These are phyloP conservation scores for Colletotrichum ledebouriae DNA, from an alignment of 2,329 filamentous ascomycete genomes.

Conservation along the genomic window DNA sequence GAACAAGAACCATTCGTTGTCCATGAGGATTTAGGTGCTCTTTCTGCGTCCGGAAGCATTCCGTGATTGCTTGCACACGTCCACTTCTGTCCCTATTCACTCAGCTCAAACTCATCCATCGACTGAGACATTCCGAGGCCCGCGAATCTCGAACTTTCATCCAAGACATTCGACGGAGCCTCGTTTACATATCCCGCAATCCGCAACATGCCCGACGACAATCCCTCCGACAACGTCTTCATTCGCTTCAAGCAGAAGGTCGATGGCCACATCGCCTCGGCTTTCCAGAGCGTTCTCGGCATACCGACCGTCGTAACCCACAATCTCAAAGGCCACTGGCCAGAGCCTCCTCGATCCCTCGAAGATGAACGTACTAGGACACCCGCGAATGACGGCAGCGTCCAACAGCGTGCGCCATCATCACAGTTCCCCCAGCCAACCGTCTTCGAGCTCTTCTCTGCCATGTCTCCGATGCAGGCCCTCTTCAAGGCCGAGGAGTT, in stretches of 20 bases:
- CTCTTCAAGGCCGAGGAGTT: slow-evolving; percentile 37
- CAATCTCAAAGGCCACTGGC: slow-evolving; percentile 44
- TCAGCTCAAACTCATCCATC: slow-evolving; percentile 19
- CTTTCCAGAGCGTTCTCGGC: slow-evolving; percentile 46
- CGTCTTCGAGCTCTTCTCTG: slow-evolving; percentile 32
- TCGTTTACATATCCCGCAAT: slow-evolving; percentile 4
- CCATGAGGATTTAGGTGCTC: slow-evolving; percentile 32
- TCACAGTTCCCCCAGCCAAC: slow-evolving; percentile 25
- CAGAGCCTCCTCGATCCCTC: slow-evolving; percentile 22
- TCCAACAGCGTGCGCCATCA: slow-evolving; percentile 11
- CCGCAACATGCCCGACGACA: slow-evolving; percentile 37
- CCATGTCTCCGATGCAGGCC: slow-evolving; percentile 31
- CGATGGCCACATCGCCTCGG: slow-evolving; percentile 53
- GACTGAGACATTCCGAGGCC: slow-evolving; percentile 27
- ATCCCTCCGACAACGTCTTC: slow-evolving; percentile 51
- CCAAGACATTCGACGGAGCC: slow-evolving; percentile 7
- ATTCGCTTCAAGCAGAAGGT: slow-evolving; percentile 58
- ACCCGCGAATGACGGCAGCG: neutral
- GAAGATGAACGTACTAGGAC: slow-evolving; percentile 17
- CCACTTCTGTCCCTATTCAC: neutral
- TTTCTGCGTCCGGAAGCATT: slow-evolving; percentile 32
- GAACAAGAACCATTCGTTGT: neutral
- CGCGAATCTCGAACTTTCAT: neutral
- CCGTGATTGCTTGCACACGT: slow-evolving; percentile 31
- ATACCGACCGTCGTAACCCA: slow-evolving; percentile 47